A percentile compares a stretch with the other conserved stretches of the same genome.
These are phyloP conservation scores for Russula griseocarnosa DNA, from an alignment of 768 basidiomycete genomes.

Conservation along the genomic window DNA sequence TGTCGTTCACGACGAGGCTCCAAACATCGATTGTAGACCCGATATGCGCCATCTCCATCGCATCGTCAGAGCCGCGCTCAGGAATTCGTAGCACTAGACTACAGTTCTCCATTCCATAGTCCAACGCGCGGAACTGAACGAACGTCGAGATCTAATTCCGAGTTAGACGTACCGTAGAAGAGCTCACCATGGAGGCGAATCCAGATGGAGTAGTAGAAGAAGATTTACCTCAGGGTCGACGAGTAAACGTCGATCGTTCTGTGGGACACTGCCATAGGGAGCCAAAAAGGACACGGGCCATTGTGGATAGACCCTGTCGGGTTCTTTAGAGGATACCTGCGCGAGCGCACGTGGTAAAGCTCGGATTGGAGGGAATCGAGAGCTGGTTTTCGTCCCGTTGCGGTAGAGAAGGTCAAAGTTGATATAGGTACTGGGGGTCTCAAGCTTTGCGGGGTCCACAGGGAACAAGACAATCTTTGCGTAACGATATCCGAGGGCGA, in stretches of 20 bases:
- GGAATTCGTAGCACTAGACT: constrained; percentile 1
- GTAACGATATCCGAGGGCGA: constrained; percentile 18
- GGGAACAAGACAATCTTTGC: not conserved
- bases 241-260: constrained; percentile 12
- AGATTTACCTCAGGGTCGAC: constrained; percentile 4
- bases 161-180: not conserved
- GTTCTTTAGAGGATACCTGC: constrained; percentile 12
- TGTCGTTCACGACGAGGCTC: not conserved
- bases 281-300: constrained; percentile 19
- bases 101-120: constrained; percentile 12
- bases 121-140: constrained; percentile 14
- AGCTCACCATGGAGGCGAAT: not conserved
- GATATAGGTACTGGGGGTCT: constrained; percentile 15
- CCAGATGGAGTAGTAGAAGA: not conserved
- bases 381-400: constrained; percentile 14
- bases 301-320: constrained; percentile 11
- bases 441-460: not conserved
- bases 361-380: not conserved
- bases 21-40: constrained; percentile 5
- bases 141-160: constrained; percentile 12
- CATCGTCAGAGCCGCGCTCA: not conserved
- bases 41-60: constrained; percentile 4
- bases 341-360: constrained; percentile 5
- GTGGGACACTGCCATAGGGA: constrained; percentile 7
- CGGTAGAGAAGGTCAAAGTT: constrained; percentile 17